Conservation (phyloP, 805 yeast species). For the Hemisphaericaspora nanyangensis region DNA sequence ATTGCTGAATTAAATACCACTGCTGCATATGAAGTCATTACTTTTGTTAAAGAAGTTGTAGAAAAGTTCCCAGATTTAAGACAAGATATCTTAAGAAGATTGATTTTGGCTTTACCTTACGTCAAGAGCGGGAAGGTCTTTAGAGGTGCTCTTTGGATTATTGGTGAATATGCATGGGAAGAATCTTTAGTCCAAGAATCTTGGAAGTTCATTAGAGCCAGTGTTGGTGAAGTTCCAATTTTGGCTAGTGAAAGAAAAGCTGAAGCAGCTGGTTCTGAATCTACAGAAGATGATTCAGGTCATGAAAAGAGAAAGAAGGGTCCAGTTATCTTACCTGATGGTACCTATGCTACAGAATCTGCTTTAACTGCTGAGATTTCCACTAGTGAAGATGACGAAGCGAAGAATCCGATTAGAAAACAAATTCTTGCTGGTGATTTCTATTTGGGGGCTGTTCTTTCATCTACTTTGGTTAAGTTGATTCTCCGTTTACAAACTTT, state of each 20-base stretch:
- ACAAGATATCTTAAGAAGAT: conserved; percentile 55
- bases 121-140: conserved; percentile 86
- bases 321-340: conserved; percentile 94
- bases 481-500: conserved; percentile 68
- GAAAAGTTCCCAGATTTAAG: conserved; percentile 86
- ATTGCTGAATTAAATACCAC: conserved; percentile 78
- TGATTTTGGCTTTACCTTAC: conserved; percentile 57
- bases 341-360: conserved; percentile 95
- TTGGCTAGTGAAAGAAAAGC: conserved; percentile 62
- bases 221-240: conserved; percentile 90
- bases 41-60: conserved; percentile 91
- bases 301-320: conserved; percentile 41
- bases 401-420: conserved; percentile 71
- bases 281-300: conserved; percentile 32
- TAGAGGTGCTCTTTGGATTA: conserved; percentile 92
- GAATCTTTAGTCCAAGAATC: conserved; percentile 71
- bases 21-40: conserved; percentile 84
- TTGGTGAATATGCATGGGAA: conserved; percentile 85
- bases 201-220: conserved; percentile 81
- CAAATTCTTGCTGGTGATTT: conserved; percentile 84
- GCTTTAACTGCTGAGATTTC: conserved; percentile 55
- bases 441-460: conserved; percentile 82
- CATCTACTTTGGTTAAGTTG: conserved; percentile 85
- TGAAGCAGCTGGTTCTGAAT: conserved; percentile 16
- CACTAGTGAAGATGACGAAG: conserved; percentile 27